Conservation (phyloP, 768 basidiomycete species). For the Suillus placidus region DNA sequence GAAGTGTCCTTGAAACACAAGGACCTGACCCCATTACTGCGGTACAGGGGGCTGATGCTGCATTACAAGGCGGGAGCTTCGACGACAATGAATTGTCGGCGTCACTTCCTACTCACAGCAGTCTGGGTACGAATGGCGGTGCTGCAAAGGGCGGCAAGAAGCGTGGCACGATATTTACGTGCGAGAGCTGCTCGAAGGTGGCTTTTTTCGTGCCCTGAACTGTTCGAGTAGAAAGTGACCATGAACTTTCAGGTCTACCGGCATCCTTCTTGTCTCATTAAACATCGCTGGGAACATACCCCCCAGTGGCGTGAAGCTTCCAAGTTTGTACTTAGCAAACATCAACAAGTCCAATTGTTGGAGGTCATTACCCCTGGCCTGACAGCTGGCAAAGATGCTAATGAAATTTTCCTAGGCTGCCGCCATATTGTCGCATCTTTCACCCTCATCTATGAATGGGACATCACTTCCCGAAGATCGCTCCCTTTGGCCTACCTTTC, state of each 20-base stretch:
- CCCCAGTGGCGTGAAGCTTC: conserved; percentile 95
- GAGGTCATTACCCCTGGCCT: conserved; percentile 54
- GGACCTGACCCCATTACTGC: conserved; percentile 15
- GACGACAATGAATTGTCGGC: conserved; percentile 21
- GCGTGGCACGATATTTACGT: conserved; percentile 84
- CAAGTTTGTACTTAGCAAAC: conserved; percentile 90
- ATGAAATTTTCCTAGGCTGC: conserved; percentile 62
- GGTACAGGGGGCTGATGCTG: conserved; percentile 5
- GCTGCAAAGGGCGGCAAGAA: conserved; percentile 59
- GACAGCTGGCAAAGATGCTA: conserved; percentile 6
- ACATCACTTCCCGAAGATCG: conserved; percentile 91
- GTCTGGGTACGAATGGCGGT: conserved; percentile 16
- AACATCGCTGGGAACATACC: conserved; percentile 98
- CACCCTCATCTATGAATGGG: conserved; percentile 60
- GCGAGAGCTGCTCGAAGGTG: conserved; percentile 95
- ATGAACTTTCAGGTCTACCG: conserved; percentile 64
- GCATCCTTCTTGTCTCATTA: conserved; percentile 93
- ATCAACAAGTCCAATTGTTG: conserved; percentile 95
- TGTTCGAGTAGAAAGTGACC: conserved; percentile 6
- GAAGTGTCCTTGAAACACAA: conserved; percentile 15
- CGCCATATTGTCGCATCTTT: conserved; percentile 89
- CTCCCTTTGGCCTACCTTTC: conserved; percentile 86
- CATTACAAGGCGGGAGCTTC: conserved; percentile 17
- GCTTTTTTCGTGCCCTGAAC: conserved; percentile 7
- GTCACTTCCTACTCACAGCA: conserved; percentile 16